These are phyloP conservation scores for Lichina pygmaea DNA, from an alignment of 495 filamentous ascomycete species.

Conservation along the genomic window DNA sequence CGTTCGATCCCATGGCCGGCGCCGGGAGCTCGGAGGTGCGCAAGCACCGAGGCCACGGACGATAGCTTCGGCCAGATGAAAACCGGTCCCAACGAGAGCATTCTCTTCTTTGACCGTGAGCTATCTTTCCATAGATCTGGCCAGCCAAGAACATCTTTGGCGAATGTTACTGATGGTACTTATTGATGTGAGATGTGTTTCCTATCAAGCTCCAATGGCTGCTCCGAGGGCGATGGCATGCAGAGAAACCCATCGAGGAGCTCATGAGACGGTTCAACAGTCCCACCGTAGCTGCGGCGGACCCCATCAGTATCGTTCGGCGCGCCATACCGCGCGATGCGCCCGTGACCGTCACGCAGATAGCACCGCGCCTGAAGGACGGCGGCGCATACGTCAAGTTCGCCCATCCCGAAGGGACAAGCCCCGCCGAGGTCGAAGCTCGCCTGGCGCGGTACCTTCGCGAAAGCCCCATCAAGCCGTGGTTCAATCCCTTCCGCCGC, in stretches of 20 bases:
- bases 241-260: slow-evolving; percentile 25
- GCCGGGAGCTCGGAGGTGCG: slow-evolving; percentile 1
- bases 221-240: slow-evolving; percentile 28
- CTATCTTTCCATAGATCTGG: neutral
- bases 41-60: slow-evolving; percentile 16
- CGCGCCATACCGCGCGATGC: slow-evolving; percentile 28
- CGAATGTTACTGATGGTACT: neutral
- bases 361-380: slow-evolving; percentile 64
- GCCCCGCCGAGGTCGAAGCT: slow-evolving; percentile 30
- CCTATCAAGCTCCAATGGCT: slow-evolving; percentile 50
- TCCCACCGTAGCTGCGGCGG: slow-evolving; percentile 25
- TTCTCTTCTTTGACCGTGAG: slow-evolving; percentile 78
- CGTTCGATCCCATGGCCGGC: too few relatives aligned
- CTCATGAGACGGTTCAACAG: slow-evolving; percentile 37
- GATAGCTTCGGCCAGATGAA: slow-evolving; percentile 52
- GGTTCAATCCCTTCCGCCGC: slow-evolving; percentile 61
- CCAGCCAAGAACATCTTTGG: neutral
- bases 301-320: slow-evolving; percentile 35
- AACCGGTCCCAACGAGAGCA: slow-evolving; percentile 38
- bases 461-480: slow-evolving; percentile 51
- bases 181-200: slow-evolving; percentile 36
- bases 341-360: slow-evolving; percentile 45
- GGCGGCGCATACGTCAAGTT: slow-evolving; percentile 90
- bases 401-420: slow-evolving; percentile 23
- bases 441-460: slow-evolving; percentile 26